These are phyloP conservation scores for Aspergillus tamarii DNA, from an alignment of 2,329 filamentous ascomycete genomes.

Conservation along the genomic window DNA sequence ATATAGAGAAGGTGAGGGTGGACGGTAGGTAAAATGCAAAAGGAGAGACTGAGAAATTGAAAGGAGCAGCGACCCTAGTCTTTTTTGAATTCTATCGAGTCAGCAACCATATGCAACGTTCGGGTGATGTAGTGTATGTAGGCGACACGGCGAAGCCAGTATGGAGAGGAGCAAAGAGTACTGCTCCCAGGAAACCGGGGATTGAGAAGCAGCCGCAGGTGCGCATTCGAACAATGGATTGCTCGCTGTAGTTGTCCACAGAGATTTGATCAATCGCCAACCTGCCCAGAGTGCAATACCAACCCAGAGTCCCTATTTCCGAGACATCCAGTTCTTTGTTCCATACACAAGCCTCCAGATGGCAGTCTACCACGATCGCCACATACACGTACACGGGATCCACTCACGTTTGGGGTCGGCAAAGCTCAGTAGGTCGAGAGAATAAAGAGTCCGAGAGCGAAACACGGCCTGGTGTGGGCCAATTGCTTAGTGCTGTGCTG, in stretches of 20 bases:
- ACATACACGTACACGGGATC: conserved; percentile 12
- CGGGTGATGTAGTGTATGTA: conserved; percentile 5
- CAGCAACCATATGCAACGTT: conserved; percentile 11
- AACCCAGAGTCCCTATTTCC: conserved; percentile 18
- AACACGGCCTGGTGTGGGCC: conserved; percentile 2
- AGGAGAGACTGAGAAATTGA: conserved; percentile 18
- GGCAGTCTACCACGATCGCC: conserved; percentile 12
- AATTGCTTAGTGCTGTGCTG: background rate
- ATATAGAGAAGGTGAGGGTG: conserved; percentile 5
- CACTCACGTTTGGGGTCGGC: conserved; percentile 10
- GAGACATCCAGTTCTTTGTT: conserved; percentile 22
- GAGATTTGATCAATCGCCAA: conserved; percentile 10
- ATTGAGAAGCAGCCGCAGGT: conserved; percentile 20
- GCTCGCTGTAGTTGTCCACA: conserved; percentile 33
- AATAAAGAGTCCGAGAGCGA: conserved; percentile 6
- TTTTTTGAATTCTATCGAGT: conserved; percentile 16
- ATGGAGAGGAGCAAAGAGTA: conserved; percentile 13
- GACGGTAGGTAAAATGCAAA: conserved; percentile 4
- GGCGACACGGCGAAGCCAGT: conserved; percentile 19
- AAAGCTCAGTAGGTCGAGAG: conserved; percentile 9
- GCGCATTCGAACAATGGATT: conserved; percentile 36
- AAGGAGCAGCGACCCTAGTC: conserved; percentile 12
- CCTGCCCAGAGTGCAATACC: conserved; percentile 13
- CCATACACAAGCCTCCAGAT: conserved; percentile 14
- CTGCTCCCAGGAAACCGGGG: conserved; percentile 17